phyloP scores from a whole-genome alignment of 1,284 basidiomycete genomes.

The Microstroma glucosiphilum region DNA sequence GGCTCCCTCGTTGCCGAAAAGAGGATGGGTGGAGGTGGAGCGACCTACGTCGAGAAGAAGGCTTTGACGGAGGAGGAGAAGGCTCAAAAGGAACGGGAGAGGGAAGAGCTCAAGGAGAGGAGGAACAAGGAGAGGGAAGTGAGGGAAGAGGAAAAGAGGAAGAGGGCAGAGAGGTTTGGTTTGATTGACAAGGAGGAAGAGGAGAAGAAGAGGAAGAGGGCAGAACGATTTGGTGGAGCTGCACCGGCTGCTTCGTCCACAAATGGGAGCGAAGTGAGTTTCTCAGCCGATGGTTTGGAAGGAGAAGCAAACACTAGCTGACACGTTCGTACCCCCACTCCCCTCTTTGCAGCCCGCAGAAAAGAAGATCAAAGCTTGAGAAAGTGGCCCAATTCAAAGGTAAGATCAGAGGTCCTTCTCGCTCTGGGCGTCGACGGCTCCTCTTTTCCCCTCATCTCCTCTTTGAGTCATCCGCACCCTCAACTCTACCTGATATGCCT shows the following conservation, averaged over 20 bases:
- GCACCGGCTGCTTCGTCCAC: neutral
- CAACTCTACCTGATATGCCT: neutral
- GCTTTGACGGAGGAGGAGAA: neutral
- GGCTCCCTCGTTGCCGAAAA: neutral
- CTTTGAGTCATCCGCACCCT: neutral
- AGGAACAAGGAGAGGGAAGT: constrained; percentile 17
- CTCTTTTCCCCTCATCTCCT: neutral
- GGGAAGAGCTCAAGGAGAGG: constrained; percentile 2
- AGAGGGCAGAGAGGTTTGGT: constrained; percentile 18
- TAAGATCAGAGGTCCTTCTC: neutral
- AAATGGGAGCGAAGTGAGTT: neutral
- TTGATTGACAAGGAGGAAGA: constrained; percentile 19
- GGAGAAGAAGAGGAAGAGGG: constrained; percentile 32
- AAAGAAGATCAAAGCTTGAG: constrained; percentile 17
- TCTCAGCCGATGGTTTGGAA: neutral
- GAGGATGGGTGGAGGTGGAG: constrained; percentile 19
- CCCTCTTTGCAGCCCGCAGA: constrained; percentile 6
- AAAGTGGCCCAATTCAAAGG: neutral
- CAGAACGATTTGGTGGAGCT: constrained; percentile 15
- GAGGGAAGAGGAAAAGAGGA: constrained; percentile 27
- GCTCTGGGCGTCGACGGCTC: neutral
- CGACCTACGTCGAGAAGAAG: constrained; percentile 10
- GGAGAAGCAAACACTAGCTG: constrained; percentile 9
- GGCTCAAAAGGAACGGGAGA: constrained; percentile 5
- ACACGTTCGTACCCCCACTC: neutral